These are phyloP conservation scores for Trametes sp. DNA, from an alignment of 1,284 basidiomycete species.

Conservation along the genomic window DNA sequence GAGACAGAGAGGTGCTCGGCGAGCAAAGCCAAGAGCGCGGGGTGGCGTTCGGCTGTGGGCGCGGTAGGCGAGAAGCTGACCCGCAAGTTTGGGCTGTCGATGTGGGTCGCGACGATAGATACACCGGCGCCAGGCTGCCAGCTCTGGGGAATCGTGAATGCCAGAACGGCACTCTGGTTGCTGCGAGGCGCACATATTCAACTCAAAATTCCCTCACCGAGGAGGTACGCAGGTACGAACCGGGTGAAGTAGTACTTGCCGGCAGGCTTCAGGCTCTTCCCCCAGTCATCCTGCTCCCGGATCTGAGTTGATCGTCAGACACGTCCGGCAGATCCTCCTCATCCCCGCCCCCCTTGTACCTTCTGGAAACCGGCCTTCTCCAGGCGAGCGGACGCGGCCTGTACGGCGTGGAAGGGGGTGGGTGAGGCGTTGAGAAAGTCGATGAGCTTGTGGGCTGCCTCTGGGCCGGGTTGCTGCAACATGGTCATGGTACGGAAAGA, in stretches of 20 bases:
- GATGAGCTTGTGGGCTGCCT: slow-evolving; percentile 73
- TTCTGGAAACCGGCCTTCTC: slow-evolving; percentile 63
- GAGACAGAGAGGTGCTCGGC: slow-evolving; percentile 82
- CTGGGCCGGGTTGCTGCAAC: slow-evolving; percentile 64
- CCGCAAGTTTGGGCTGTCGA: slow-evolving; percentile 88
- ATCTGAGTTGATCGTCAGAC: slow-evolving; percentile 43
- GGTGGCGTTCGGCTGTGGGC: slow-evolving; percentile 54
- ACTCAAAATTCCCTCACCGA: neutral
- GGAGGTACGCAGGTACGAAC: slow-evolving; percentile 44
- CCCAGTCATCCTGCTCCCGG: slow-evolving; percentile 68
- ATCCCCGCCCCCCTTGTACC: slow-evolving; percentile 36
- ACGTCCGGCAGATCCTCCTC: slow-evolving; percentile 2
- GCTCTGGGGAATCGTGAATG: slow-evolving; percentile 84
- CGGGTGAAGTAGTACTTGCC: slow-evolving; percentile 92
- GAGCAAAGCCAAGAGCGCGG: slow-evolving; percentile 81
- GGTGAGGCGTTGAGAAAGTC: slow-evolving; percentile 87
- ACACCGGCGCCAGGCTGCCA: slow-evolving; percentile 78
- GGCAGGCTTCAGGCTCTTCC: slow-evolving; percentile 67
- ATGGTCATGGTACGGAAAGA: slow-evolving; percentile 44
- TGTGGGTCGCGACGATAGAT: slow-evolving; percentile 90
- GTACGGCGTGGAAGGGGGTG: slow-evolving; percentile 94
- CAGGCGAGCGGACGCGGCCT: slow-evolving; percentile 67
- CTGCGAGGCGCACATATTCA: slow-evolving; percentile 48
- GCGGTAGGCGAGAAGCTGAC: slow-evolving; percentile 43
- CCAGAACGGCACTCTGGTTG: slow-evolving; percentile 86